A percentile compares a stretch with the other conserved stretches of the same genome.
These are phyloP conservation scores for Talaromyces ruber DNA, from an alignment of 495 filamentous ascomycete species.

Conservation along the genomic window DNA sequence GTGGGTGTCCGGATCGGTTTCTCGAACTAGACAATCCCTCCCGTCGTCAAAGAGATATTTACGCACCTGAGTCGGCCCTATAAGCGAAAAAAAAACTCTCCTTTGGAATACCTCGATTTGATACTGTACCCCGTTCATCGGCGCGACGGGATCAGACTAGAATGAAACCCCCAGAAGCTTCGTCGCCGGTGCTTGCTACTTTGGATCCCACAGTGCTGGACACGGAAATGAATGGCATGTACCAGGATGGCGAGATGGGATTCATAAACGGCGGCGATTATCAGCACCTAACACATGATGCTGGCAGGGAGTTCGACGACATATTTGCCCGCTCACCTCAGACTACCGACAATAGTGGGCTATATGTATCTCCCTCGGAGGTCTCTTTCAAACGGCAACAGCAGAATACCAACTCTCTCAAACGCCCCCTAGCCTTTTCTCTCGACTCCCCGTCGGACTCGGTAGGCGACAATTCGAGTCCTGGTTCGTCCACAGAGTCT, in stretches of 20 bases:
- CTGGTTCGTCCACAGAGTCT: conserved; percentile 36
- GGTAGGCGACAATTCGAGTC: conserved; percentile 30
- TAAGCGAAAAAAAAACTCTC: not conserved
- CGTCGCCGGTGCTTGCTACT: conserved; percentile 32
- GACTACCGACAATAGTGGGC: not conserved
- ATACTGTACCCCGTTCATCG: not conserved
- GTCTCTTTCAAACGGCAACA: conserved; percentile 22
- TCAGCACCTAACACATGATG: conserved; percentile 26
- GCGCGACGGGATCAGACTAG: conserved; percentile 8
- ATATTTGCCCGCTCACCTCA: conserved; percentile 25
- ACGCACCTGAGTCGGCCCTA: not conserved
- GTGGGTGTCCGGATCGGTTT: not conserved
- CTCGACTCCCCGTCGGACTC: conserved; percentile 38
- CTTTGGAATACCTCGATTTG: not conserved
- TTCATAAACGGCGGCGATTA: conserved; percentile 31
- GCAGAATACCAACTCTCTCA: conserved; percentile 27
- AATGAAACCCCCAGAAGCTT: conserved; percentile 34
- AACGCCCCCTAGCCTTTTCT: conserved; percentile 21
- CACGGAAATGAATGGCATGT: conserved; percentile 37
- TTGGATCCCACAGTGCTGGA: conserved; percentile 39
- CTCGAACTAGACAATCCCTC: not conserved
- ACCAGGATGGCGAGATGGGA: conserved; percentile 33
- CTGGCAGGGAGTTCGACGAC: conserved; percentile 37
- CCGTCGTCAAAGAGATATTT: not conserved
- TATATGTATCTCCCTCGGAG: conserved; percentile 17